Base-by-base conservation (phyloP, 2,329 filamentous ascomycete species). In the Dryadomyces quercus-mongolicae region DNA sequence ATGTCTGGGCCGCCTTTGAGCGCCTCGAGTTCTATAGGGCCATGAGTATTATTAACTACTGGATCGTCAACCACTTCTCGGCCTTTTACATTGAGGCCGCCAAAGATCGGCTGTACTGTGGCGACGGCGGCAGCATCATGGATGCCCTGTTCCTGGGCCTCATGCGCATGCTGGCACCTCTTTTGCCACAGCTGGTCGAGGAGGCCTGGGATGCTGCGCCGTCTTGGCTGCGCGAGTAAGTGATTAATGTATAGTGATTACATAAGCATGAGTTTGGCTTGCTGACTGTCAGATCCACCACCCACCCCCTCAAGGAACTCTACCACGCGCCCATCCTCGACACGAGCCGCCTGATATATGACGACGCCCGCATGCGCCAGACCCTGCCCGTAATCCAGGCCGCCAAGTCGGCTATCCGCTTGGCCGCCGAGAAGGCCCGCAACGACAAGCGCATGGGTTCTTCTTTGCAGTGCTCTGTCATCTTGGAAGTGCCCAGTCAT, bases 81-180 rank as follows among this genome's bases (percentile, higher is more conserved):
- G 85, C 92, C 0, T 95, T 96, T 67, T 98, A 97, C 67, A 81
- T 98, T 55, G 93, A 98, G 68, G 83, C 87, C 0, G 76, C 91
- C 62, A 98, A 98, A 68, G 93, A 98, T 63, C 78, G 88, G 3
- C 74, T 97, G 1, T 98, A 98, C 71, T 93, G 91, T 48, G 88
- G 86, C 34, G 80, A 84, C 57, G 79, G 80, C 15, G 75, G 78
- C 15, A 85, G 86, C 49, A 74, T 78, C 5, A 69, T 87, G 49
- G 77, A 80, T 60, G 74, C 78, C 31, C 80, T 96, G 54, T 82
- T 92, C 57, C 70, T 80, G 6, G 82, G 88, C 40, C 73, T 96
- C 18, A 71, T 91, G 57, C 78, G 84, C 53, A 88, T 95, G 77
- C 74, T 97, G 34, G 84, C 81, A 2, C 90, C 92, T 1, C 78